These are phyloP conservation scores for Candida sithepensis DNA, from an alignment of 805 yeast species.

Conservation along the genomic window DNA sequence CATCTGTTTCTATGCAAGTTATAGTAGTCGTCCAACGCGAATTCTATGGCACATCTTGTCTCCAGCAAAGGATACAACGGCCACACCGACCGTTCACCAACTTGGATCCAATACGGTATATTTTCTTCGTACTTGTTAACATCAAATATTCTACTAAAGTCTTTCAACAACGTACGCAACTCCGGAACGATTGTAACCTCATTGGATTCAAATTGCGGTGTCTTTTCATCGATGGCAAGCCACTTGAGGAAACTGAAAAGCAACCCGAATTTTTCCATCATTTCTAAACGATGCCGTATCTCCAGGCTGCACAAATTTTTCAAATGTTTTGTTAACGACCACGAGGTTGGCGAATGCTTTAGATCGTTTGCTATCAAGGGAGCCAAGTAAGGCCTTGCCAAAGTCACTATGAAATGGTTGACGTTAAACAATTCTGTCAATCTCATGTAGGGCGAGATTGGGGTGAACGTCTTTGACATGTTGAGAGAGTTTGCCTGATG, in stretches of 20 bases:
- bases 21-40: slow-evolving; percentile 75
- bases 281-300: slow-evolving; percentile 76
- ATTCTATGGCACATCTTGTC: slow-evolving; percentile 88
- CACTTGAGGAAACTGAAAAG: slow-evolving; percentile 67
- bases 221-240: slow-evolving; percentile 81
- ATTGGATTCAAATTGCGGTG: slow-evolving; percentile 67
- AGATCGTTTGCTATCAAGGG: slow-evolving; percentile 83
- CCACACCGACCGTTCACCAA: slow-evolving; percentile 94
- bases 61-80: slow-evolving; percentile 79
- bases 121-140: slow-evolving; percentile 66
- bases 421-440: slow-evolving; percentile 92
- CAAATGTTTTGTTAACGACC: slow-evolving; percentile 29
- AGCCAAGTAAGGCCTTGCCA: slow-evolving; percentile 92
- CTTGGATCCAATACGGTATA: slow-evolving; percentile 82
- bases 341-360: slow-evolving; percentile 50
- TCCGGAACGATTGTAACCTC: slow-evolving; percentile 93
- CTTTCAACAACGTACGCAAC: slow-evolving; percentile 62
- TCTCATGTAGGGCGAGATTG: slow-evolving; percentile 73
- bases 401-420: slow-evolving; percentile 84
- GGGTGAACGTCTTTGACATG: slow-evolving; percentile 15
- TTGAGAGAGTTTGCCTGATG: slow-evolving; percentile 36
- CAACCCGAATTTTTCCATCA: slow-evolving; percentile 74
- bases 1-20: slow-evolving; percentile 29
- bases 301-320: slow-evolving; percentile 69
- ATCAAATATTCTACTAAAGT: slow-evolving; percentile 74